Evolutionary conservation across 768 basidiomycete genomes (phyloP), one percentile per base, ranked within the genome.

Genomic region (Hemileccinum rubropunctum): DNA sequence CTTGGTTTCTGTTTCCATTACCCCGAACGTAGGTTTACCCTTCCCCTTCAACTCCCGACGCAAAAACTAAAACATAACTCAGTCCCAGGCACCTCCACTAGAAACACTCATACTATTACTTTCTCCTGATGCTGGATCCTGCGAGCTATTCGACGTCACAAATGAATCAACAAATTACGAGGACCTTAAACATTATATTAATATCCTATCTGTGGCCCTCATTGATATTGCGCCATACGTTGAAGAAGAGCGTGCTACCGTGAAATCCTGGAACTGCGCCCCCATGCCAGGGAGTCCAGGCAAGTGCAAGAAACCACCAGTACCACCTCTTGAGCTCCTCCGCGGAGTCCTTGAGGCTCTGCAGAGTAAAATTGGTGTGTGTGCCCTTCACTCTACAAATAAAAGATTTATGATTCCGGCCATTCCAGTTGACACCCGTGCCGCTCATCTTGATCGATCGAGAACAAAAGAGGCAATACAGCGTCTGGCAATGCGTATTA

Each of bases 401-500:
- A 13, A 34, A 13, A 26, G 3, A 14, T 42, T 32, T 32, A 42
- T 42, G 34, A 44, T 13, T 8, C 13, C 13, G 12, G 20, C 28
- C 33, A 33, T 26, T 37, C 12, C 51, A 88, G 86, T 79, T 40
- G 88, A 91, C 61, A 83, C 81, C 3, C 83, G 86, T 40, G 87
- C 85, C 23, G 81, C 83, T 2, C 80, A 87, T 64, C 73, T 91
- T 30, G 88, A 90, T 53, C 82, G 89, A 41, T 88, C 88, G 3
- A 76, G 84, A 48, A 77, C 81, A 4, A 91, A 91, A 57, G 84
- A 81, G 3, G 76, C 77, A 1, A 65, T 90, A 42, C 85, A 90
- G 60, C 79, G 78, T 38, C 65, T 88, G 13, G 72, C 78, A 9
- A 76, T 85, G 71, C 78, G 83, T 20, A 67, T 90, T 12, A 65